Conservation (phyloP, 768 basidiomycete genomes). For the Agaricus sinodeliciosus region DNA sequence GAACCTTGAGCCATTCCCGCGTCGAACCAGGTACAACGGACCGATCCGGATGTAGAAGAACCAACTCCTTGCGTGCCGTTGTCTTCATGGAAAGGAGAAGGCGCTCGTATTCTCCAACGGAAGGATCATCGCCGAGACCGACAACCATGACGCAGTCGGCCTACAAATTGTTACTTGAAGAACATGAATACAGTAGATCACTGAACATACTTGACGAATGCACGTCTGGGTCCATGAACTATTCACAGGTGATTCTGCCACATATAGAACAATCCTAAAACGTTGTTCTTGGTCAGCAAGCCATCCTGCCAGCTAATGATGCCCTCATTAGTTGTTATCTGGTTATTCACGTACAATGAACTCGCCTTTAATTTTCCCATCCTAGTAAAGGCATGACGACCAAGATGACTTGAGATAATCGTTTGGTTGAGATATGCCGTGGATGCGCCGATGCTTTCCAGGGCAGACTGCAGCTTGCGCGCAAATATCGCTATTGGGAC, state of each 20-base stretch:
- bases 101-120: slow-evolving; percentile 90
- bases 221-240: slow-evolving; percentile 99
- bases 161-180: slow-evolving; percentile 24
- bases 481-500: slow-evolving; percentile 90
- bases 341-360: slow-evolving; percentile 14
- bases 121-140: slow-evolving; percentile 89
- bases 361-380: slow-evolving; percentile 97
- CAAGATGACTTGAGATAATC: slow-evolving; percentile 85
- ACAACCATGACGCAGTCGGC: slow-evolving; percentile 94
- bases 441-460: slow-evolving; percentile 91
- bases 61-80: slow-evolving; percentile 95
- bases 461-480: slow-evolving; percentile 76
- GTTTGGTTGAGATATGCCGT: slow-evolving; percentile 93
- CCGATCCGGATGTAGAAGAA: slow-evolving; percentile 88
- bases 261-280: slow-evolving; percentile 90
- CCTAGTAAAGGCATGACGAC: slow-evolving; percentile 89
- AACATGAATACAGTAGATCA: not conserved
- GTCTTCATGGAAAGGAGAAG: slow-evolving; percentile 93
- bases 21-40: slow-evolving; percentile 88
- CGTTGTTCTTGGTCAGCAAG: slow-evolving; percentile 93
- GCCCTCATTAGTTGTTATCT: not conserved
- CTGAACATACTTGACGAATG: slow-evolving; percentile 69
- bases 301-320: slow-evolving; percentile 56
- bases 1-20: slow-evolving; percentile 90
- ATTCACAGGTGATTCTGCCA: slow-evolving; percentile 91